Evolutionary conservation across 2,329 filamentous ascomycete species (phyloP), one percentile per base, ranked within the genome.

Genomic region (Verticillium klebahnii): DNA sequence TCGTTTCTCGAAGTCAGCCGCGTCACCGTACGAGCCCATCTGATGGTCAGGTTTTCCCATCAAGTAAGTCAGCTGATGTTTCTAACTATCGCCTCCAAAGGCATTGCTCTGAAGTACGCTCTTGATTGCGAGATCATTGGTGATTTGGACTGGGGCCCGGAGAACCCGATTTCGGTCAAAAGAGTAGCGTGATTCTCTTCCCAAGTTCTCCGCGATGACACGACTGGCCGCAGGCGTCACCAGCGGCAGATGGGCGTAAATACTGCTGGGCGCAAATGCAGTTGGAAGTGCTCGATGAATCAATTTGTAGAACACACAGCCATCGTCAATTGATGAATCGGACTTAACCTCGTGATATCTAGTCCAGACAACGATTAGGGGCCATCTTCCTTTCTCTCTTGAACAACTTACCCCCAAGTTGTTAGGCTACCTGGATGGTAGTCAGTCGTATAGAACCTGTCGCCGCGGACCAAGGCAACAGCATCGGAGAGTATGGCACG

Each of bases 301-400:
- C 61, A 90, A 77, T 74, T 89, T 89, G 75, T 89, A 87, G 71
- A 89, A 82, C 5, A 89, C 82, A 67, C 83, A 85, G 23, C 87
- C 87, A 66, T 89, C 82, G 68, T 89, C 82, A 57, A 89, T 40
- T 3, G 12, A 6, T 37, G 14, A 6, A 25, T 58, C 15, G 11
- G 56, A 58, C 6, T 40, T 23, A 31, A 40, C 82, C 65, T 85
- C 82, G 29, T 79, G 78, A 69, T 59, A 69, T 58, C 64, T 63
- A 31, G 7, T 25, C 19, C n/a, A 23, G n/a, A 1, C 2, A 4
- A 12, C n/a, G 37, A n/a, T 52, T 14, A 7, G 5, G 9, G 6
- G 29, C n/a, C 3, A 23, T 1, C 23, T 12, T 8, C 23, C 11
- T 34, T 6, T 14, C 2, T 1, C 40, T 12, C 15, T 23, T 17